These are phyloP conservation scores for Apium graveolens DNA, from an alignment of 129 eudicot species.

Conservation along the genomic window DNA sequence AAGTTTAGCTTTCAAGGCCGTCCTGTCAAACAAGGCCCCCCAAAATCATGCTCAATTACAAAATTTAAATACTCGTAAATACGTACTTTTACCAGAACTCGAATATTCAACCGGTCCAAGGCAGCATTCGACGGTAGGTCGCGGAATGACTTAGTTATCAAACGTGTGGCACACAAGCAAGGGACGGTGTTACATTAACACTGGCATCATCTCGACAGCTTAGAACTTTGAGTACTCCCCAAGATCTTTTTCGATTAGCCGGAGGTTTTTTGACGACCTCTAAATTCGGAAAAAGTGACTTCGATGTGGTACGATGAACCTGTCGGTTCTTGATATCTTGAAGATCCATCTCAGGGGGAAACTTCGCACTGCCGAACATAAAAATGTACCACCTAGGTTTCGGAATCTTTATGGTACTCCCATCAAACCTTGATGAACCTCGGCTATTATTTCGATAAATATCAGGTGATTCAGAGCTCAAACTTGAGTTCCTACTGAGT, in stretches of 20 bases:
- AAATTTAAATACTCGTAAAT: background rate
- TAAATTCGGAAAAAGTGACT: conserved; percentile 5
- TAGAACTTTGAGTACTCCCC: conserved; percentile 46
- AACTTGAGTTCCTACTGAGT: conserved; percentile 33
- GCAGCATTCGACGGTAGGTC: background rate
- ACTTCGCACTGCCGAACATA: conserved; percentile 45
- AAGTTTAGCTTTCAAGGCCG: background rate
- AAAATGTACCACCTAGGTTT: conserved; percentile 44
- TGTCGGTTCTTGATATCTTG: conserved; percentile 57
- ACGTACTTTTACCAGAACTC: background rate
- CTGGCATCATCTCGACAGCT: conserved; percentile 56
- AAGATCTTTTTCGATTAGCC: conserved; percentile 26
- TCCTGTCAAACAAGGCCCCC: background rate
- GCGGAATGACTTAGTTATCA: conserved; percentile 9
- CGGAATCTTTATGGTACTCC: conserved; percentile 14
- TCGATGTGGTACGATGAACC: conserved; percentile 30
- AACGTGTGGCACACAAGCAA: conserved; percentile 30
- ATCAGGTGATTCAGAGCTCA: conserved; percentile 26
- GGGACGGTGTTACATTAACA: conserved; percentile 41
- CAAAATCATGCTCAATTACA: background rate
- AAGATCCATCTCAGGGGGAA: conserved; percentile 71
- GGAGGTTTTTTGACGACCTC: conserved; percentile 21
- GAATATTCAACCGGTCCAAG: background rate
- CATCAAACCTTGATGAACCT: conserved; percentile 17
- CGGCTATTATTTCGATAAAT: conserved; percentile 16